Evolutionary conservation across 1,284 basidiomycete genomes (phyloP), one percentile per base, ranked within the genome.

Genomic region (Trametes versicolor): DNA sequence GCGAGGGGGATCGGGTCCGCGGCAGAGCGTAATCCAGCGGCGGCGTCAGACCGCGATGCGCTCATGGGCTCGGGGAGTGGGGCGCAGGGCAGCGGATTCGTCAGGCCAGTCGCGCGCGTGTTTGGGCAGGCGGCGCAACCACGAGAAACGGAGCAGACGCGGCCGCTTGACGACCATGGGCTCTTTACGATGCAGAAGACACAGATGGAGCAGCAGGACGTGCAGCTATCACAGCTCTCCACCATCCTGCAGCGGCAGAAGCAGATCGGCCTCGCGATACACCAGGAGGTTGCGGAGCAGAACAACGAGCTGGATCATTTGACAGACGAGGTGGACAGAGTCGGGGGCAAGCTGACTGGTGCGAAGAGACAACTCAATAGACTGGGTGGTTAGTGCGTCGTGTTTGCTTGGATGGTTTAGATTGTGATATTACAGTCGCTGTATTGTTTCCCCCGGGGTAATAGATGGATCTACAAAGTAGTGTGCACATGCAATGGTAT

Each of bases 261-360:
- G 70, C 88, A 93, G 60, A 85, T 99, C 52, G 97, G 97, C 12
- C 83, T 94, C 68, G 95, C 96, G 19, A 99, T 99, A 68, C 85
- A 87, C 63, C 83, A 85, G 60, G 97, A 99, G 80, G 88, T 99
- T 64, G 82, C 81, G 7, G 81, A 90, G 71, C 97, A 99, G 80
- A 96, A 90, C 70, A 95, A 97, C 74, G 78, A 98, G 78, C 79
- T 99, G 70, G 93, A 97, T 73, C 87, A 88, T 72, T 80, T 99
- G 59, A 84, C 89, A 23, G 78, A 83, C 47, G 89, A 96, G 59
- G 89, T 96, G 50, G 93, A 93, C 71, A 79, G 80, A 23, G 90
- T 92, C 2, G 90, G 91, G 52, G 83, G 82, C 36, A 97, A 96
- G 80, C 82, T 99, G 64, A 85, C 85, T n/a, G 79, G 81, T 47